Percentiles rank a stretch among this genome's conserved stretches.
These are phyloP conservation scores for Leucocoprinus leucothites DNA, from an alignment of 768 basidiomycete genomes.

Conservation along the genomic window DNA sequence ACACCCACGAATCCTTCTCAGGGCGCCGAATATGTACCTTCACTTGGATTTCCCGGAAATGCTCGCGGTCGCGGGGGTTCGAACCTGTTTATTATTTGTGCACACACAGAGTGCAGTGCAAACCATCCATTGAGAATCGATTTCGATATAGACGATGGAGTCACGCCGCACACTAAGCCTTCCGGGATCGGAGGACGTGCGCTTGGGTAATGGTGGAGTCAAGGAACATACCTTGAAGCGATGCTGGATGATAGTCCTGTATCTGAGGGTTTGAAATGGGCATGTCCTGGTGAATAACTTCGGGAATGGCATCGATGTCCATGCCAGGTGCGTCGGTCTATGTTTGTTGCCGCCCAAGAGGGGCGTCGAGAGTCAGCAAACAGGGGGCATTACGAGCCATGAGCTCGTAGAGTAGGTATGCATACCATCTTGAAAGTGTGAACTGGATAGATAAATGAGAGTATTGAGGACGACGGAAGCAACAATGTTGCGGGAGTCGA, in stretches of 20 bases:
- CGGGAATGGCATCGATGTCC: conserved; percentile 6
- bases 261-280: conserved; percentile 4
- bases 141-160: background rate
- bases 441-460: conserved; percentile 9
- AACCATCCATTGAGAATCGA: conserved; percentile 10
- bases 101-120: background rate
- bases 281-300: background rate
- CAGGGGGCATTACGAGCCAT: background rate
- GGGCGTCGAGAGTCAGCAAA: background rate
- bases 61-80: conserved; percentile 51
- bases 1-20: conserved; percentile 78
- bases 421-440: conserved; percentile 2
- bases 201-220: background rate
- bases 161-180: background rate
- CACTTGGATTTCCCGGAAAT: conserved; percentile 74
- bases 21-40: conserved; percentile 82
- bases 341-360: conserved; percentile 1
- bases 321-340: conserved; percentile 10
- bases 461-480: conserved; percentile 8
- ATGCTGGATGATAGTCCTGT: conserved; percentile 3
- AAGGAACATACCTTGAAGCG: conserved; percentile 10
- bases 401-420: background rate
- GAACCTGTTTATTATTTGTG: conserved; percentile 14
- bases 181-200: background rate
- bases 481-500: conserved; percentile 1